Conservation (phyloP, 495 filamentous ascomycete species). For the Aspergillus biplanus region DNA sequence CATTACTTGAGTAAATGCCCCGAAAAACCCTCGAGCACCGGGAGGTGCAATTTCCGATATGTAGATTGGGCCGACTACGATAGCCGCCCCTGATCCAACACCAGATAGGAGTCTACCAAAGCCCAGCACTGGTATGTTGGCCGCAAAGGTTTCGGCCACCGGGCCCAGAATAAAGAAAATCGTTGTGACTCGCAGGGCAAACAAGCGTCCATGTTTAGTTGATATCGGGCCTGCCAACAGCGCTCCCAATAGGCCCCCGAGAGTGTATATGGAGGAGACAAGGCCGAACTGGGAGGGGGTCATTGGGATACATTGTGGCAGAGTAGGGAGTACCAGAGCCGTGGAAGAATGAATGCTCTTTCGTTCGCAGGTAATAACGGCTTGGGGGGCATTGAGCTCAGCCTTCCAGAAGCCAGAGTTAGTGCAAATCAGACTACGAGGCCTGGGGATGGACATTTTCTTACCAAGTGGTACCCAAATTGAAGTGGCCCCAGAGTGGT, state of each 20-base stretch:
- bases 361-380: constrained; percentile 80
- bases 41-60: constrained; percentile 89
- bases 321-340: constrained; percentile 31
- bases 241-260: constrained; percentile 86
- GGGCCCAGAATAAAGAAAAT: constrained; percentile 78
- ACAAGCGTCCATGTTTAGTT: constrained; percentile 70
- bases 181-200: constrained; percentile 72
- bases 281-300: constrained; percentile 72
- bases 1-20: constrained; percentile 89
- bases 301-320: constrained; percentile 86
- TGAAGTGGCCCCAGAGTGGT: constrained; percentile 81
- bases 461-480: constrained; percentile 92
- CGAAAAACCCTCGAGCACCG: constrained; percentile 78
- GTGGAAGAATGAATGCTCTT: constrained; percentile 54
- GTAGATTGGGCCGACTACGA: constrained; percentile 95
- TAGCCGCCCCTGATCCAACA: constrained; percentile 80
- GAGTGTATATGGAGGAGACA: constrained; percentile 86
- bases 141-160: constrained; percentile 68
- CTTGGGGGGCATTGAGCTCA: constrained; percentile 92
- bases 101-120: constrained; percentile 81
- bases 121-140: constrained; percentile 66
- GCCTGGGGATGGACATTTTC: not conserved
- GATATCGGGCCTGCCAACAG: constrained; percentile 74
- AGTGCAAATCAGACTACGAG: constrained; percentile 18
- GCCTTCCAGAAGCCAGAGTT: constrained; percentile 55